phyloP scores from a whole-genome alignment of 208 protist genomes.

The Phytomonas sp. region DNA sequence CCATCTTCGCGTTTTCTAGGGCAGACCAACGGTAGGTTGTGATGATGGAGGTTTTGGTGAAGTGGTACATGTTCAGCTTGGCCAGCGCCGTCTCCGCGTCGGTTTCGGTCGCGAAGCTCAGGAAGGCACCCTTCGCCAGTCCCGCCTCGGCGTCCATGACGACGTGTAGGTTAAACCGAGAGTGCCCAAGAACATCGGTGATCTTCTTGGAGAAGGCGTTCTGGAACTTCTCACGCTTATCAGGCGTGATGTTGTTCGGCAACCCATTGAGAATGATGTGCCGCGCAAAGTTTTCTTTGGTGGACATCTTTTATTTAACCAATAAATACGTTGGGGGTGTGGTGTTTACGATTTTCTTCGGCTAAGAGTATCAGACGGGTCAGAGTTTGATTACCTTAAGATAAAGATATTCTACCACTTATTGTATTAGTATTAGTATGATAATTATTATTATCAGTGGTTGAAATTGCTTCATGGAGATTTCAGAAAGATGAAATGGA shows the following conservation, averaged over 20 bases:
- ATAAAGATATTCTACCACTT: no score
- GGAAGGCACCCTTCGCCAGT: slow-evolving; percentile 68
- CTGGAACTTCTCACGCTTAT: slow-evolving; percentile 64
- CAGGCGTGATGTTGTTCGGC: slow-evolving; percentile 78
- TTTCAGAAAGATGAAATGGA: neutral
- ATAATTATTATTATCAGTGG: no score
- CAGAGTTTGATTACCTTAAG: no score
- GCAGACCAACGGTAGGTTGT: slow-evolving; percentile 76
- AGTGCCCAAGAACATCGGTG: slow-evolving; percentile 53
- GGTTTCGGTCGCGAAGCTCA: slow-evolving; percentile 55
- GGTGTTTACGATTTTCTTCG: neutral
- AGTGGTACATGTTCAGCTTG: slow-evolving; percentile 71
- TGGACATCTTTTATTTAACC: neutral
- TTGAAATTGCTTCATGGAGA: neutral
- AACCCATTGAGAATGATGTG: slow-evolving; percentile 78
- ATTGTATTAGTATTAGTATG: no score
- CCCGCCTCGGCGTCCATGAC: slow-evolving; percentile 50
- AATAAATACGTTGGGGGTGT: neutral
- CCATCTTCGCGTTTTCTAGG: slow-evolving; percentile 37
- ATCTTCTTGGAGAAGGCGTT: slow-evolving; percentile 56
- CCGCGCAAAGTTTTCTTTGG: slow-evolving; percentile 38
- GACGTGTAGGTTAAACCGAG: slow-evolving; percentile 64
- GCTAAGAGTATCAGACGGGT: neutral
- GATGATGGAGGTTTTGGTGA: slow-evolving; percentile 67
- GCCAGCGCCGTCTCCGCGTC: slow-evolving; percentile 74